These are phyloP conservation scores for Fusarium sp. DNA, from an alignment of 2,329 filamentous ascomycete genomes.

Conservation along the genomic window DNA sequence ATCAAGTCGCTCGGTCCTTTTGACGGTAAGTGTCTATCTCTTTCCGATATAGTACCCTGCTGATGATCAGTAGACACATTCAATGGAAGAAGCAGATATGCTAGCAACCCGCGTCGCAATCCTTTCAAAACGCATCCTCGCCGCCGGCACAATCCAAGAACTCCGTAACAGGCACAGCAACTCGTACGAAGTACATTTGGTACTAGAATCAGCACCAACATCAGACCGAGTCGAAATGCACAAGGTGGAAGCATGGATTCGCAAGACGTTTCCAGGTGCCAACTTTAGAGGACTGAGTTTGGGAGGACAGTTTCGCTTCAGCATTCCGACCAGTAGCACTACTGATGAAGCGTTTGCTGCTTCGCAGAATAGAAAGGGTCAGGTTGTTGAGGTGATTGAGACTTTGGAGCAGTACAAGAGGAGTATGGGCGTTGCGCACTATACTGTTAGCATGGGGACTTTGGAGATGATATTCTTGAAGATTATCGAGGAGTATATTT, in stretches of 20 bases:
- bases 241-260: not conserved
- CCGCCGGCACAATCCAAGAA: conserved; percentile 74
- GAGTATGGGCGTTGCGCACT: not conserved
- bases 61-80: conserved; percentile 62
- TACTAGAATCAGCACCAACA: conserved; percentile 75
- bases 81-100: conserved; percentile 83
- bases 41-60: not conserved
- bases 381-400: not conserved
- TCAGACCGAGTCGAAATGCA: conserved; percentile 53
- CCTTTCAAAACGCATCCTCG: conserved; percentile 82
- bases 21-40: conserved; percentile 56
- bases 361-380: not conserved
- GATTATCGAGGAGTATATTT: not conserved
- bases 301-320: not conserved
- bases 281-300: not conserved
- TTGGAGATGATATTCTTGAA: conserved; percentile 6
- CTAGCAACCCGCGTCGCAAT: conserved; percentile 73
- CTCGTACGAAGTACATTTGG: conserved; percentile 78
- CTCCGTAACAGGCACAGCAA: conserved; percentile 77
- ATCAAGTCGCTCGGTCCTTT: conserved; percentile 71
- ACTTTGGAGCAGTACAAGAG: not conserved
- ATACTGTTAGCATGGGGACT: not conserved
- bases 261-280: not conserved
- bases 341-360: not conserved
- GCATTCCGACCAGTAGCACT: not conserved